Conservation (phyloP, 257 asterid species). For the Nicotiana knightiana region DNA sequence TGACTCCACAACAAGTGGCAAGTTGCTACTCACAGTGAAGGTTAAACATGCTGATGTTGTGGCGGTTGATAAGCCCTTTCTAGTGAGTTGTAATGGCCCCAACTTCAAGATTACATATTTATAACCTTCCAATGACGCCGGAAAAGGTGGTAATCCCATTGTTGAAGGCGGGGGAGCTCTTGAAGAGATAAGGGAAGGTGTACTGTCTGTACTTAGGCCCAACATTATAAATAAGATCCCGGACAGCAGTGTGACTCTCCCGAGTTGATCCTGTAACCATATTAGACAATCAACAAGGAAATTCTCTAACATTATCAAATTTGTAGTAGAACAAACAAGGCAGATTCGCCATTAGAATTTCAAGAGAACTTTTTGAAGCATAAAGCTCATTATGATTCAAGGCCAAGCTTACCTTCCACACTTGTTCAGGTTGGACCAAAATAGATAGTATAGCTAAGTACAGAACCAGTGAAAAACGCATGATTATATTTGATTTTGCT, state of each 20-base stretch:
- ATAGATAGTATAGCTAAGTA: slow-evolving; percentile 58
- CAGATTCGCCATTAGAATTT: background rate
- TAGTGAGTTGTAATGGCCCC: slow-evolving; percentile 85
- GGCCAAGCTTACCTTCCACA: slow-evolving; percentile 68
- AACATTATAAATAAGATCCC: slow-evolving; percentile 73
- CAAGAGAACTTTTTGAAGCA: background rate
- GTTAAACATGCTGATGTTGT: slow-evolving; percentile 87
- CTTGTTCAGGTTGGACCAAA: slow-evolving; percentile 73
- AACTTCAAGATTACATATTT: slow-evolving; percentile 66
- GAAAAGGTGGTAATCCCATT: slow-evolving; percentile 53
- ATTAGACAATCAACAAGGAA: slow-evolving; percentile 37
- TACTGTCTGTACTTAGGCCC: slow-evolving; percentile 81
- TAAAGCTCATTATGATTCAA: background rate
- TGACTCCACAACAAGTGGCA: background rate
- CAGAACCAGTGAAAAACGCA: slow-evolving; percentile 64
- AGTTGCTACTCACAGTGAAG: slow-evolving; percentile 60
- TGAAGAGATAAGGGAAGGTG: slow-evolving; percentile 72
- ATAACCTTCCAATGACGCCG: slow-evolving; percentile 68
- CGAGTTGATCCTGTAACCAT: slow-evolving; percentile 88
- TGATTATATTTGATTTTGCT: slow-evolving; percentile 50
- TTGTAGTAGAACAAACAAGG: slow-evolving; percentile 7
- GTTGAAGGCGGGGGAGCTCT: slow-evolving; percentile 79
- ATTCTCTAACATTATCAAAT: slow-evolving; percentile 40
- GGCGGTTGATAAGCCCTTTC: slow-evolving; percentile 79
- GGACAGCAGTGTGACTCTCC: slow-evolving; percentile 78